Conservation (phyloP, 129 eudicot genomes). For the Flaveria ramosissima region DNA sequence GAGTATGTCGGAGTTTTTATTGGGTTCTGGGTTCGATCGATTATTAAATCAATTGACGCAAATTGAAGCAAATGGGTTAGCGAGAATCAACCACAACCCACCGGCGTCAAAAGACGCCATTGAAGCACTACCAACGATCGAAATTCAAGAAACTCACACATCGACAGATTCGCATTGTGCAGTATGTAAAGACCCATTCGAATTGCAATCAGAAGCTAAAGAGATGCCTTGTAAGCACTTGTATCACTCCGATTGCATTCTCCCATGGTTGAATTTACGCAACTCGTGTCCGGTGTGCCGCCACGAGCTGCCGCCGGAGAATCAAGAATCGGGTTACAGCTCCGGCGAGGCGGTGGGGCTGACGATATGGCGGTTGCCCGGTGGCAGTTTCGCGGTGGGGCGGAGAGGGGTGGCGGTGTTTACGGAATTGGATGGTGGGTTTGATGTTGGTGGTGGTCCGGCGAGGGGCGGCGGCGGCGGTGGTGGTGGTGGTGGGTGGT, state of each 20-base stretch:
- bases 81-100: constrained; percentile 54
- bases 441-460: constrained; percentile 50
- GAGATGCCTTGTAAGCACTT: constrained; percentile 97
- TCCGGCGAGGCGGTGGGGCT: constrained; percentile 62
- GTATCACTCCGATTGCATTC: constrained; percentile 81
- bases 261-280: constrained; percentile 85
- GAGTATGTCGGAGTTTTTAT: constrained; percentile 67
- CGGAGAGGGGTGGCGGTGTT: constrained; percentile 79
- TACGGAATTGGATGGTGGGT: constrained; percentile 85
- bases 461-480: constrained; percentile 70
- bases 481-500: constrained; percentile 43
- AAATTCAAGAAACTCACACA: constrained; percentile 49
- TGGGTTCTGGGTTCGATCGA: constrained; percentile 94
- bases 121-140: constrained; percentile 64
- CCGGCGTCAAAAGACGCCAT: constrained; percentile 91
- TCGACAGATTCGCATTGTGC: constrained; percentile 63
- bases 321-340: constrained; percentile 20
- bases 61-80: constrained; percentile 71
- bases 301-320: constrained; percentile 68
- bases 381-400: constrained; percentile 98
- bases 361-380: constrained; percentile 94
- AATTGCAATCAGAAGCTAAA: constrained; percentile 52
- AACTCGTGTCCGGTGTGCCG: constrained; percentile 96
- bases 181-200: constrained; percentile 87
- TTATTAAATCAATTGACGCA: constrained; percentile 72